Conservation (phyloP, 1,139 yeast genomes). For the Candida labiduridarum region DNA sequence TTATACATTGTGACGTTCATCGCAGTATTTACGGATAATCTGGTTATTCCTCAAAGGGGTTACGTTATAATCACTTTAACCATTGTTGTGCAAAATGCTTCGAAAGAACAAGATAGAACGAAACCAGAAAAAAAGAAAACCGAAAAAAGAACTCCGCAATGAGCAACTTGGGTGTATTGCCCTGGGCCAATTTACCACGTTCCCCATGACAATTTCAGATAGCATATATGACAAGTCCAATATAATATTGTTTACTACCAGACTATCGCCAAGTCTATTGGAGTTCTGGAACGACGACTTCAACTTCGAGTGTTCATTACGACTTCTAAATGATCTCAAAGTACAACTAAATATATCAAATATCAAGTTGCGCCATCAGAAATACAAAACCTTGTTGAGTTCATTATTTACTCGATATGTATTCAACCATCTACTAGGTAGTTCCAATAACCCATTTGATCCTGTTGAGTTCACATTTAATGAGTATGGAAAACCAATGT, state of each 20-base stretch:
- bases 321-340: slow-evolving; percentile 35
- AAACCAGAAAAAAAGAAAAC: neutral
- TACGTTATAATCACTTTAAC: too few relatives aligned
- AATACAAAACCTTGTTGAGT: slow-evolving; percentile 24
- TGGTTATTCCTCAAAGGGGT: too few relatives aligned
- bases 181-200: too few relatives aligned
- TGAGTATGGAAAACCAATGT: slow-evolving; percentile 40
- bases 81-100: too few relatives aligned
- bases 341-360: slow-evolving; percentile 35
- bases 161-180: too few relatives aligned
- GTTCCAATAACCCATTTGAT: slow-evolving; percentile 17
- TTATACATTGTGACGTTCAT: too few relatives aligned
- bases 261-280: slow-evolving; percentile 14
- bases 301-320: slow-evolving; percentile 33
- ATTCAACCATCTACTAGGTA: slow-evolving; percentile 23
- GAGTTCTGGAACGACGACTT: slow-evolving; percentile 33
- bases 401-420: slow-evolving; percentile 28
- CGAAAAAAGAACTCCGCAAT: neutral
- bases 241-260: neutral
- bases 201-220: neutral
- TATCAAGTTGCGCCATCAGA: slow-evolving; percentile 23
- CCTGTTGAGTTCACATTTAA: slow-evolving; percentile 26
- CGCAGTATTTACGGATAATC: too few relatives aligned
- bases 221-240: neutral
- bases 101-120: too few relatives aligned